phyloP scores from a whole-genome alignment of 352 stramenopile genomes.

The Phytopythium sindhum region DNA sequence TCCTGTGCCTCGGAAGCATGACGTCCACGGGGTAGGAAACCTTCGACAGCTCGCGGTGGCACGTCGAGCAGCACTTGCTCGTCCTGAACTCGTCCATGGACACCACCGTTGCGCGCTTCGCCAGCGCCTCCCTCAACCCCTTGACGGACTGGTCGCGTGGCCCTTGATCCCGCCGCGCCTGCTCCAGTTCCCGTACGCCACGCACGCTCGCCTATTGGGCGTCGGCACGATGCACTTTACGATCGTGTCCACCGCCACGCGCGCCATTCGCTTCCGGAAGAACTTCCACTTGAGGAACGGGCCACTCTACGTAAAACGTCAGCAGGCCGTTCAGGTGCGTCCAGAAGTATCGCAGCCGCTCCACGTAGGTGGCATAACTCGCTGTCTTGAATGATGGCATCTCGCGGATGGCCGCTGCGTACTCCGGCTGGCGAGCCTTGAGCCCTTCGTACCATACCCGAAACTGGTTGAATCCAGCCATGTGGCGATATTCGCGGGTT shows the following conservation, averaged over 20 bases:
- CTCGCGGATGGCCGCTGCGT: neutral
- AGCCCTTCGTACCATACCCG: slow-evolving; percentile 13
- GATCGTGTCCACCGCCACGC: slow-evolving; percentile 6
- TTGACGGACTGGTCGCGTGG: no score
- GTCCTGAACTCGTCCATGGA: no score
- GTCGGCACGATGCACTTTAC: slow-evolving; percentile 4
- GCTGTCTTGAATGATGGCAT: slow-evolving; percentile 14
- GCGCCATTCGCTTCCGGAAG: no score
- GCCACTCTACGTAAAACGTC: slow-evolving; percentile 5
- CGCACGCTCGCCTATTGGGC: no score
- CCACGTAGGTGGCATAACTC: slow-evolving; percentile 6
- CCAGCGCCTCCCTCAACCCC: no score
- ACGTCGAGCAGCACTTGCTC: slow-evolving; percentile 12
- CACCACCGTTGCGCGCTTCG: no score
- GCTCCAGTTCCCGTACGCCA: no score
- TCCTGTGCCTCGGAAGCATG: neutral
- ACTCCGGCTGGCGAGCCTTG: slow-evolving; percentile 3
- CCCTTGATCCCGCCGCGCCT: no score
- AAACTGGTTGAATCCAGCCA: slow-evolving; percentile 14
- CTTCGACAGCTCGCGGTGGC: slow-evolving; percentile 8
- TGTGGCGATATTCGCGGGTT: slow-evolving; percentile 12
- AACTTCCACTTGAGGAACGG: slow-evolving; percentile 15
- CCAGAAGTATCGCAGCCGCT: slow-evolving; percentile 13
- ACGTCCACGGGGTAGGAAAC: slow-evolving; percentile 2
- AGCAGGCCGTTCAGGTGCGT: slow-evolving; percentile 4